Evolutionary conservation across 257 asterid species (phyloP).

Genomic region (Cynanchum wilfordii): DNA sequence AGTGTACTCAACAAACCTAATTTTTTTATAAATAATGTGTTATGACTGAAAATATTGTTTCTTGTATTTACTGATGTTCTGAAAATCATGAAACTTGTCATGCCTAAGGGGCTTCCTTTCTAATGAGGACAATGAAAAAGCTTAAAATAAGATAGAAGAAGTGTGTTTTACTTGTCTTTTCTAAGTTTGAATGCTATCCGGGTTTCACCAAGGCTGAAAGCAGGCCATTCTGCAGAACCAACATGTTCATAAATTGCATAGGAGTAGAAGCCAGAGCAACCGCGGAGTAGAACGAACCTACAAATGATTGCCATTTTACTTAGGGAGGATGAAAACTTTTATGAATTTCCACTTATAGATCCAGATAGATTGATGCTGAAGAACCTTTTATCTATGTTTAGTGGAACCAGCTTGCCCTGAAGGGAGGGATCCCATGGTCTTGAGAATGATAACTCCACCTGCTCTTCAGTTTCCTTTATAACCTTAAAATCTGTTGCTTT

Average conservation of each 20-base stretch:
- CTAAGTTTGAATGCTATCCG: constrained; percentile 70
- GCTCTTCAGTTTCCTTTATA: constrained; percentile 45
- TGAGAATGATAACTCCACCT: constrained; percentile 47
- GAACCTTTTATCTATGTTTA: constrained; percentile 72
- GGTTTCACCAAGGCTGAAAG: constrained; percentile 67
- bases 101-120: neutral
- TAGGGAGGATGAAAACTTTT: neutral
- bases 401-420: constrained; percentile 58
- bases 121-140: neutral
- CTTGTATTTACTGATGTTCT: neutral
- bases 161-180: constrained; percentile 54
- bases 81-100: neutral
- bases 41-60: neutral
- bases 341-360: neutral
- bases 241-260: constrained; percentile 72
- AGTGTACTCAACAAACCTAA: neutral
- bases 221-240: constrained; percentile 76
- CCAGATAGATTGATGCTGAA: neutral
- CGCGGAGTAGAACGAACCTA: constrained; percentile 68
- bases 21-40: neutral
- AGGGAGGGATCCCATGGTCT: constrained; percentile 61
- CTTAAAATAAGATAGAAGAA: neutral
- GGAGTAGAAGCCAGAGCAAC: constrained; percentile 65
- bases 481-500: constrained; percentile 39
- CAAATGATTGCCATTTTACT: neutral